Base-by-base conservation (phyloP, 805 yeast species). In the Cyberlindnera maritima region DNA sequence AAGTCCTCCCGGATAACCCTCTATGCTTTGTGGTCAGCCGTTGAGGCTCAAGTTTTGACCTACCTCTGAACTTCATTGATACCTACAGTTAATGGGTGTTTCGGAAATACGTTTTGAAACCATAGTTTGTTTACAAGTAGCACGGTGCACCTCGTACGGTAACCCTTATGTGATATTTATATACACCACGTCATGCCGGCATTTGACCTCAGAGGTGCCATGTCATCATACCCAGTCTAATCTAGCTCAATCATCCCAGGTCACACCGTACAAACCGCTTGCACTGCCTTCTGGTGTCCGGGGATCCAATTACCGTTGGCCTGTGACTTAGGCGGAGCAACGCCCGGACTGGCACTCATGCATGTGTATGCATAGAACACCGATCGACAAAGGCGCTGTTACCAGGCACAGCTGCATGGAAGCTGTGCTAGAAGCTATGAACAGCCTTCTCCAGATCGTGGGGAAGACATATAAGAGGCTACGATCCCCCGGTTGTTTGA, bases 341-440 rank as follows among this genome's bases (percentile, higher is more conserved):
- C 15, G 31, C 31, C 45, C 49, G 28, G 41, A 35, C n/a, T 26
- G 41, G 36, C 41, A n/a, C 9, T 21, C 8, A 21, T 21, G 25
- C 25, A 21, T 21, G 25, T 21, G 5, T 21, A 21, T 21, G 49
- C 49, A 41, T 20, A 37, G 46, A 46, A 46, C 19, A 28, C 36
- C 17, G 10, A 12, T 6, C 19, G 21, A 23, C 45, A 42, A 47
- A 31, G 51, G 51, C 49, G 49, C 40, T 45, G 49, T 26, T 43
- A 31, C 40, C 42, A 41, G 46, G 47, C 42, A 45, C 48, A 39
- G 39, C 37, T 49, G 53, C 48, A 49, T 40, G 39, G 50, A 47
- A 47, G 47, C 46, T 36, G 29, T 7, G 29, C 19, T 40, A 39
- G 50, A 47, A 47, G 47, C 46, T 21, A 13, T 7, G 29, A 4